These are phyloP conservation scores for Gaeumannomyces sp. DNA, from an alignment of 2,329 filamentous ascomycete genomes.

Conservation along the genomic window DNA sequence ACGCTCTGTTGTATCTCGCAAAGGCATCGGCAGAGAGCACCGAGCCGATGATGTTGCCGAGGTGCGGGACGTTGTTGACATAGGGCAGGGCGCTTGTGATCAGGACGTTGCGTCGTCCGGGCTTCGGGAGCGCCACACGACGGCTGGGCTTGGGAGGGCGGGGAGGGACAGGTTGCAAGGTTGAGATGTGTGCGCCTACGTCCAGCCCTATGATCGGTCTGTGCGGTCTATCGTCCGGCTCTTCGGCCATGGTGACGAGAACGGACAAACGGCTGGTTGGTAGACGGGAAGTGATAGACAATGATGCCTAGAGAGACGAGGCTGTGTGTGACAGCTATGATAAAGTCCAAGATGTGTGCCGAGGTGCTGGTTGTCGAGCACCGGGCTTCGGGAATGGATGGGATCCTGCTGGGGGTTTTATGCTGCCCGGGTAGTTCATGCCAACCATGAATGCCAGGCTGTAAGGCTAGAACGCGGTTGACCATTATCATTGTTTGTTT, in stretches of 20 bases:
- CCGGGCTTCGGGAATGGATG: not conserved
- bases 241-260: no score
- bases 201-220: no score
- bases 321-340: not conserved
- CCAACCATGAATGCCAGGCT: no score
- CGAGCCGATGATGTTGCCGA: conserved; percentile 42
- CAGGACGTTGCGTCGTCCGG: conserved; percentile 38
- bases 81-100: conserved; percentile 50
- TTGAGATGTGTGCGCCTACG: no score
- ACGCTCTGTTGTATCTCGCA: conserved; percentile 38
- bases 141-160: no score
- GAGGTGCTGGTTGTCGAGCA: not conserved
- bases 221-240: not conserved
- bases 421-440: no score
- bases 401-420: not conserved
- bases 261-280: not conserved
- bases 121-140: conserved; percentile 12
- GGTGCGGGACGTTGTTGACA: conserved; percentile 49
- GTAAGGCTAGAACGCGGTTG: not conserved
- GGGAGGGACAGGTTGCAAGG: no score
- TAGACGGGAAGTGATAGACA: no score
- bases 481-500: not conserved
- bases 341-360: no score
- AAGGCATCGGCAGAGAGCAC: conserved; percentile 48
- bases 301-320: not conserved